Base-by-base conservation (phyloP, 2,329 filamentous ascomycete species). In the Penicillium verrucosum region DNA sequence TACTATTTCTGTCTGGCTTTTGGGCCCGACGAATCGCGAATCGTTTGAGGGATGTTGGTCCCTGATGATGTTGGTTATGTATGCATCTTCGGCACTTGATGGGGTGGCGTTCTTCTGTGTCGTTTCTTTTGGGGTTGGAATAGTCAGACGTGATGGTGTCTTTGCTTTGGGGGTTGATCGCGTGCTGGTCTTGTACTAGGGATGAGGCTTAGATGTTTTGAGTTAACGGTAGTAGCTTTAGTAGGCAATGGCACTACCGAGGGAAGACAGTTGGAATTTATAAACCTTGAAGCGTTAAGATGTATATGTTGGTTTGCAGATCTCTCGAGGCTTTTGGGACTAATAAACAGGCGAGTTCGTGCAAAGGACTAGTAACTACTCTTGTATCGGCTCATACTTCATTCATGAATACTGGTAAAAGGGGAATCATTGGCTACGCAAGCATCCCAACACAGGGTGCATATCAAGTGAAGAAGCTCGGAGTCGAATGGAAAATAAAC, bases 401-500 rank as follows among this genome's bases (percentile, higher is more conserved):
- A 44, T 21, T 25, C 30, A 36, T 36, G 40, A 30, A 32, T 50
- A 45, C 21, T 42, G 41, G 32, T 53, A 52, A 52, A 40, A 37
- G 34, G 48, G 54, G 49, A 56, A 56, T 56, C 54, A 56, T 52
- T 56, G 34, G 44, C 57, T 59, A 59, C 54, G 54, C 49, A 49
- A 56, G 45, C 45, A 55, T 49, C 49, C 50, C 41, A 37, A 50
- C 42, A 42, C 40, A 54, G 40, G 54, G 52, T 54, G 48, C 54
- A 56, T 27, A 9, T 54, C 34, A 27, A 18, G 36, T 27, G 27
- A 48, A 41, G 42, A 45, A 52, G 51, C 38, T 57, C 50, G 53
- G 53, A 40, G 27, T 59, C 62, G 65, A 65, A 65, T 63, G 61
- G 60, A 63, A 66, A 64, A 64, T 65, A 68, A 71, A 70, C 66